These are phyloP conservation scores for Debaryomyces sp. DNA, from an alignment of 1,139 yeast species.

Conservation along the genomic window DNA sequence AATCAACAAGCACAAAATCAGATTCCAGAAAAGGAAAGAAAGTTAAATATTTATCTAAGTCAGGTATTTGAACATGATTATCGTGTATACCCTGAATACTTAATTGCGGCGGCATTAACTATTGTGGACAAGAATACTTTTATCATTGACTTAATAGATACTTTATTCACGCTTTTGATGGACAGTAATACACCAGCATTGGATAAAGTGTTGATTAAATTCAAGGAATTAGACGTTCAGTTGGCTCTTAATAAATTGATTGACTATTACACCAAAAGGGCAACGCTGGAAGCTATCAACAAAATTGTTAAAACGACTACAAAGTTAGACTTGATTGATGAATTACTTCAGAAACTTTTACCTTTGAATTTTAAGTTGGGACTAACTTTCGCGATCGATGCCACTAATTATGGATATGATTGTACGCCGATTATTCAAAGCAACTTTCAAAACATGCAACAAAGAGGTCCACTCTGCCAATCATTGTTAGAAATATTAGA, in stretches of 20 bases:
- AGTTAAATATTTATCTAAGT: constrained; percentile 33
- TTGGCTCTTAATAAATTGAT: constrained; percentile 41
- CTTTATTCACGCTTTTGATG: constrained; percentile 47
- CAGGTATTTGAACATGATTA: constrained; percentile 55
- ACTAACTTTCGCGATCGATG: constrained; percentile 37
- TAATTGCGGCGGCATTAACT: constrained; percentile 51
- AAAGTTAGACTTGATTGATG: constrained; percentile 28
- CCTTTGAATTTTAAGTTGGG: constrained; percentile 29
- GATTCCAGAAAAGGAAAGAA: constrained; percentile 34
- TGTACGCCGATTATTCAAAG: constrained; percentile 41
- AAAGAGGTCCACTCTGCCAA: constrained; percentile 30
- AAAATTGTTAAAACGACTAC: constrained; percentile 29
- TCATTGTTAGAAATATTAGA: constrained; percentile 41
- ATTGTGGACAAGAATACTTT: constrained; percentile 43
- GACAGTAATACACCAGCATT: constrained; percentile 48
- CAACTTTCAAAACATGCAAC: constrained; percentile 35
- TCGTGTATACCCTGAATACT: constrained; percentile 53
- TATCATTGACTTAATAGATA: constrained; percentile 40
- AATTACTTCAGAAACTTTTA: constrained; percentile 31
- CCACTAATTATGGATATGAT: constrained; percentile 42
- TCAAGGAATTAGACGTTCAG: constrained; percentile 43
- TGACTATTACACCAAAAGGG: constrained; percentile 40
- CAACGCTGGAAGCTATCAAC: constrained; percentile 31
- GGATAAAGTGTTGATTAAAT: constrained; percentile 31
- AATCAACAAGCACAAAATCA: constrained; percentile 25